Percentiles rank a stretch among this genome's conserved stretches.
These are phyloP conservation scores for Ascochyta pisi DNA, from an alignment of 2,329 filamentous ascomycete genomes.

Conservation along the genomic window DNA sequence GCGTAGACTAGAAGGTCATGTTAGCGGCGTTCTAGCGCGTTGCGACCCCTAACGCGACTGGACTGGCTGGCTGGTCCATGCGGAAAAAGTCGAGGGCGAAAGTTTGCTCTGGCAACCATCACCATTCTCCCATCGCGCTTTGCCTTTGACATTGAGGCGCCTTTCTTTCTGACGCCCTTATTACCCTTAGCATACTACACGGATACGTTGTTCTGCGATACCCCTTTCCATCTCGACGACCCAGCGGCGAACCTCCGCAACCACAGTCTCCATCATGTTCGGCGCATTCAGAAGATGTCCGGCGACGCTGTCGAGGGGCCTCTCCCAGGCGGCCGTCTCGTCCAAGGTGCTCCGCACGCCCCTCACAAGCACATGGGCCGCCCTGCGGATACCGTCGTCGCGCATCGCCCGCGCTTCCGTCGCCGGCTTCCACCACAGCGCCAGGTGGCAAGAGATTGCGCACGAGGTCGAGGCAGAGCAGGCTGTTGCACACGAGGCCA, in stretches of 20 bases:
- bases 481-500: conserved; percentile 23
- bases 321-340: conserved; percentile 34
- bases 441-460: conserved; percentile 48
- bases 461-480: conserved; percentile 31
- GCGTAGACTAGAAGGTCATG: conserved; percentile 1
- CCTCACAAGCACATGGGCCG: conserved; percentile 27
- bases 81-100: conserved; percentile 17
- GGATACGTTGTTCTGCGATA: conserved; percentile 7
- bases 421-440: conserved; percentile 50
- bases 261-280: conserved; percentile 50
- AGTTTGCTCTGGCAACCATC: conserved; percentile 11
- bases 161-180: conserved; percentile 8
- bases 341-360: conserved; percentile 35
- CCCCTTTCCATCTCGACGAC: neutral
- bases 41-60: conserved; percentile 14
- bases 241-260: conserved; percentile 13
- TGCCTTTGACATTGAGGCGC: conserved; percentile 14
- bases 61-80: neutral
- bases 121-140: conserved; percentile 10
- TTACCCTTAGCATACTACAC: neutral
- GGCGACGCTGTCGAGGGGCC: conserved; percentile 44
- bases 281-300: conserved; percentile 51
- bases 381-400: conserved; percentile 27
- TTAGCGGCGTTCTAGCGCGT: conserved; percentile 13
- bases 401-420: conserved; percentile 30